Evolutionary conservation across 2,329 filamentous ascomycete genomes (phyloP).

Genomic region (Colletotrichum destructivum): DNA sequence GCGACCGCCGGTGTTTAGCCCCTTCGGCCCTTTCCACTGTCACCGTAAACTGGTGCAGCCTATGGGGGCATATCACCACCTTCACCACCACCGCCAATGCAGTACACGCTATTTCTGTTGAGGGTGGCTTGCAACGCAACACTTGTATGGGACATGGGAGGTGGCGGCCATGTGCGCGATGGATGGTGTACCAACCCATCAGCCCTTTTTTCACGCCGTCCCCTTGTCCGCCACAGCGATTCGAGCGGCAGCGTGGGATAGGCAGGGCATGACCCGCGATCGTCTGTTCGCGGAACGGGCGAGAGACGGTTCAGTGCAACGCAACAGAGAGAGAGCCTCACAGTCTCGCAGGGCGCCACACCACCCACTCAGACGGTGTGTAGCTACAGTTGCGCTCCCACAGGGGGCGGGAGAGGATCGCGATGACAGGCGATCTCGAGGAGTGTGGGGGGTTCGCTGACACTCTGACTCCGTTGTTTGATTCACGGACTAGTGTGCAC

Average conservation of each 20-base stretch:
- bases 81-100: neutral
- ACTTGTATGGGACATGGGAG: neutral
- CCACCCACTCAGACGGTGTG: neutral
- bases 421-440: slow-evolving; percentile 35
- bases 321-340: slow-evolving; percentile 26
- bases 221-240: slow-evolving; percentile 4
- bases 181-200: slow-evolving; percentile 4
- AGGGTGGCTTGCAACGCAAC: slow-evolving; percentile 25
- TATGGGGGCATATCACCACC: neutral
- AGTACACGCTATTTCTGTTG: slow-evolving; percentile 25
- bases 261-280: slow-evolving; percentile 3
- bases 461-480: neutral
- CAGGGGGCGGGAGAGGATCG: slow-evolving; percentile 21
- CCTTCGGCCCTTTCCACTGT: slow-evolving; percentile 18
- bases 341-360: slow-evolving; percentile 1
- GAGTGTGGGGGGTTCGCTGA: slow-evolving; percentile 1
- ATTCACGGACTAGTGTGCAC: no score
- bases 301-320: slow-evolving; percentile 32
- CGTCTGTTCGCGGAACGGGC: slow-evolving; percentile 31
- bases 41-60: neutral
- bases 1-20: neutral
- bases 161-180: slow-evolving; percentile 32
- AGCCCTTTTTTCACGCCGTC: slow-evolving; percentile 4
- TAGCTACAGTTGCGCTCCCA: neutral
- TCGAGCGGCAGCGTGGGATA: slow-evolving; percentile 5